Base-by-base conservation (phyloP, 1,284 basidiomycete genomes). In the Exobasidium rhododendri region DNA sequence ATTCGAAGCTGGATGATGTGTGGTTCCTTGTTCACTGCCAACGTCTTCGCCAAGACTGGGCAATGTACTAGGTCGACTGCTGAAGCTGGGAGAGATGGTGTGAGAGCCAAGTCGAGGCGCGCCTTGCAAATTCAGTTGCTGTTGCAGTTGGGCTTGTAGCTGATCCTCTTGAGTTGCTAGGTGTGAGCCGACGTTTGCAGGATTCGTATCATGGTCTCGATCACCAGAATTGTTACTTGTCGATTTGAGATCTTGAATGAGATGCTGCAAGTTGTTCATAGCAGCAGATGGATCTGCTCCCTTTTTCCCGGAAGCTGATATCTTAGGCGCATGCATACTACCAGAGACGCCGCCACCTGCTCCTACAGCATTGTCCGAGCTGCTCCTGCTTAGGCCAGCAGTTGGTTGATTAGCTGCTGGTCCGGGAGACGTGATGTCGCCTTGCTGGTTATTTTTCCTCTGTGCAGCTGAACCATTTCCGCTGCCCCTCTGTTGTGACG, bases 31-130 rank as follows among this genome's bases (percentile, higher is more conserved):
- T 1, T 59, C 44, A 10, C 49, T 47, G 43, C 69, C 74, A 22
- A 62, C 64, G 30, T 75, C 66, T 55, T 74, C 72, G 28, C 72
- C 73, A 4, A 74, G 63, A 52, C 69, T 73, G n/a, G 73, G 66
- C 13, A 75, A 65, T 26, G 56, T 65, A 43, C 66, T 68, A 30
- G 63, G 59, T 26, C 69, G 59, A 24, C 66, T 69, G 28, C 64
- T 66, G 35, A 66, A 69, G 66, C 65, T 66, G 49, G 55, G 68
- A 35, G 63, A 64, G 45, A 47, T 51, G 50, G 61, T 62, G 13
- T 62, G 63, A 4, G 47, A 50, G 6, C 58, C 24, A 26, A 53
- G 57, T 28, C 59, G 60, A 64, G 63, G 49, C 1, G 31, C 30
- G 10, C 58, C 13, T 6, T 56, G 49, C 6, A 68, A 51, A 26